These are phyloP conservation scores for Isabelozyma rhagii DNA, from an alignment of 805 yeast species.

Conservation along the genomic window DNA sequence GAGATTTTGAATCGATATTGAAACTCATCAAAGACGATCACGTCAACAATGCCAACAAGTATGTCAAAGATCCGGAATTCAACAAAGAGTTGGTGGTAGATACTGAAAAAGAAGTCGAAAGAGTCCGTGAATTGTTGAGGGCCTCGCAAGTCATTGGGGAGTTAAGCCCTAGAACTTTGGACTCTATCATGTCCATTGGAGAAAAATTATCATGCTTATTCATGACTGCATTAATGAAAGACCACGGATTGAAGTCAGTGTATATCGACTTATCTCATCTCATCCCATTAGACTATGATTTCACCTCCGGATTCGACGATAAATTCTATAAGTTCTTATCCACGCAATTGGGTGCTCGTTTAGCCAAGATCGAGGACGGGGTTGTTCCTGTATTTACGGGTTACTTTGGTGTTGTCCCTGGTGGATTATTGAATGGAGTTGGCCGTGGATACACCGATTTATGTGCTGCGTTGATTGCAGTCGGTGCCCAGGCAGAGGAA, in stretches of 20 bases:
- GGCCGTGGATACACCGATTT: slow-evolving; percentile 98
- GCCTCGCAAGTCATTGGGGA: slow-evolving; percentile 94
- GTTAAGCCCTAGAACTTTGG: slow-evolving; percentile 82
- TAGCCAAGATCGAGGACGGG: slow-evolving; percentile 37
- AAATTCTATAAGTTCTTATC: slow-evolving; percentile 58
- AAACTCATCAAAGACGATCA: slow-evolving; percentile 78
- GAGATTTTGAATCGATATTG: slow-evolving; percentile 56
- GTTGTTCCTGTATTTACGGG: slow-evolving; percentile 92
- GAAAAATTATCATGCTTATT: slow-evolving; percentile 89
- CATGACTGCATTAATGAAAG: slow-evolving; percentile 82
- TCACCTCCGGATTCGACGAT: slow-evolving; percentile 62
- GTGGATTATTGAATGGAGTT: slow-evolving; percentile 86
- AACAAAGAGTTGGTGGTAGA: slow-evolving; percentile 53
- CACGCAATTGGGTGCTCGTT: slow-evolving; percentile 47
- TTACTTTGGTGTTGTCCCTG: slow-evolving; percentile 93
- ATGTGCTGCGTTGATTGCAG: slow-evolving; percentile 96
- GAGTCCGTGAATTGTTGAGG: slow-evolving; percentile 65
- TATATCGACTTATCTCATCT: slow-evolving; percentile 78
- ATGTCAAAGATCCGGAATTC: slow-evolving; percentile 45
- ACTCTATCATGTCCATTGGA: slow-evolving; percentile 88
- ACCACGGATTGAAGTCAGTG: slow-evolving; percentile 71
- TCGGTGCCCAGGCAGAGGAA: slow-evolving; percentile 88
- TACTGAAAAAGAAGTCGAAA: slow-evolving; percentile 62
- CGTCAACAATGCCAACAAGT: slow-evolving; percentile 60
- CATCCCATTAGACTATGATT: slow-evolving; percentile 60